phyloP scores from a whole-genome alignment of 305 asterid genomes.

The Rubia tinctorum region DNA sequence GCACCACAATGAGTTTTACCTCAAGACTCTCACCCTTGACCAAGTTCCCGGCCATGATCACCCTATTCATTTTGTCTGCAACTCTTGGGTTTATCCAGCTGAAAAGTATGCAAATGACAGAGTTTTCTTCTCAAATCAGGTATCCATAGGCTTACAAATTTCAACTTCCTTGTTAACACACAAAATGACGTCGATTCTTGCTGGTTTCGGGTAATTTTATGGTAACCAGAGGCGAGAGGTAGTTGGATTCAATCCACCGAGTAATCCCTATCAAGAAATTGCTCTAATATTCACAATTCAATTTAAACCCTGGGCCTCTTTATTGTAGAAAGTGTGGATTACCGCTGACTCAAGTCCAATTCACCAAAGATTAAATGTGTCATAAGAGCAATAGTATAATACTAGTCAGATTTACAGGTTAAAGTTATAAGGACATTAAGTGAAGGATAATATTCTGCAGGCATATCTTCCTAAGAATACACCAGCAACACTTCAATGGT shows the following conservation, averaged over 20 bases:
- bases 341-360: too few species aligned
- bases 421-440: not conserved
- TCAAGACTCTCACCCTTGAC: conserved; percentile 58
- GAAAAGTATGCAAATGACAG: conserved; percentile 37
- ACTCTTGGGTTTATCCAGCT: conserved; percentile 66
- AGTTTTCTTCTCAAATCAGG: conserved; percentile 64
- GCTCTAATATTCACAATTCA: too few species aligned
- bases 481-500: conserved; percentile 42
- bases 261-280: too few species aligned
- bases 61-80: conserved; percentile 55
- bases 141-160: not conserved
- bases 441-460: conserved; percentile 25
- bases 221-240: too few species aligned
- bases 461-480: conserved; percentile 62
- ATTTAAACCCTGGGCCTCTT: too few species aligned
- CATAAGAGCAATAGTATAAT: too few species aligned
- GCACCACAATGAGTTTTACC: conserved; percentile 58
- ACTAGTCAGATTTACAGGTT: not conserved
- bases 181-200: not conserved
- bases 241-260: too few species aligned
- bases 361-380: too few species aligned
- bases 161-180: not conserved
- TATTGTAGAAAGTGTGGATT: too few species aligned
- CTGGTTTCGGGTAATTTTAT: too few species aligned
- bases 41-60: conserved; percentile 50